Base-by-base conservation (phyloP, 305 asterid species). In the Solanum hybrid region DNA sequence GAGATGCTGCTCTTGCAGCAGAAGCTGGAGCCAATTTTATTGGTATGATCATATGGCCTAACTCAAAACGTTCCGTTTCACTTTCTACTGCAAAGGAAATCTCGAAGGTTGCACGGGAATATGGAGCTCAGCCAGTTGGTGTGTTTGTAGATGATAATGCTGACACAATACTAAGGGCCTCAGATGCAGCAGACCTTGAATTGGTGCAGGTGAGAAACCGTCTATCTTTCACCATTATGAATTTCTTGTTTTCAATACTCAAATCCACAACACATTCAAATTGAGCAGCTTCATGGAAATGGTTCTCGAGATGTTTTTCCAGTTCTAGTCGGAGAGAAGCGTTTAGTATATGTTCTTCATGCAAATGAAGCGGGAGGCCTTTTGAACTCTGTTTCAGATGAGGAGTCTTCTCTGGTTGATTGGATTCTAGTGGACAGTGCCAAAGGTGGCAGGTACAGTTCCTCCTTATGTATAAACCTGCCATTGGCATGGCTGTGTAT, bases 391-490 rank as follows among this genome's bases (percentile, higher is more conserved):
- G 90, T 97, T 75, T 91, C 96, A 34, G 95, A 95, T 76, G 96
- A 94, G 88, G 94, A 96, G 86, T 93, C 96, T 91, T 92, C 96
- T 92, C 93, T 85, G 89, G 95, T 94, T 93, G 98, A 97, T 90
- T 97, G 99, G 99, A 41, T 96, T 92, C 99, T 97, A 87, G 97
- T 96, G 73, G 98, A 97, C 90, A 96, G 99, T 91, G 99, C 98
- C 85, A 90, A 76, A 90, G 99, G 98, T 38, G 99, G 99, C 91
- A 97, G 99, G 99, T 97, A 92, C 45, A 41, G 86, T 57, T 68
- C 36, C 68, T 24, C 83, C 75, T 89, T 5, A 14, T 76, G 9
- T 26, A 24, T 37, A 39, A 14, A 36, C 29, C 45, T 29, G 4
- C 31, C 27, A 14, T 89, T 70, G 26, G 15, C 85, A 79, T 45